Conservation (phyloP, 345 rosid species). For the Dipteronia sinensis region DNA sequence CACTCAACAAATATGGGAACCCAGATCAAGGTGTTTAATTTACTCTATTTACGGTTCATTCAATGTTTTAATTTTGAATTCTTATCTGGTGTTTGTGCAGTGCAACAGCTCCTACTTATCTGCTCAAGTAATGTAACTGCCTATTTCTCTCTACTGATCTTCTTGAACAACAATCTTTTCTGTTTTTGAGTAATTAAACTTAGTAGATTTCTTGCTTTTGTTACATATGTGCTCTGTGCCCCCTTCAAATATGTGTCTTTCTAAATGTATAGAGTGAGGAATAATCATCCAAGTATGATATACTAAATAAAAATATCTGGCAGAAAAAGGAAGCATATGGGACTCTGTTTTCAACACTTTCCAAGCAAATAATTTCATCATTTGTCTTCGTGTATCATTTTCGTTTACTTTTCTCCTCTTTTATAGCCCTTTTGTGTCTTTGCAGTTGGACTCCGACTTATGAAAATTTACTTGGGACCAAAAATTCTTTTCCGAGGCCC, state of each 20-base stretch:
- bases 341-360: not conserved
- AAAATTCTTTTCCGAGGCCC: slow-evolving; percentile 45
- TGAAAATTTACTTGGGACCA: slow-evolving; percentile 54
- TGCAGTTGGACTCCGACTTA: slow-evolving; percentile 58
- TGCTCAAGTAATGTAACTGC: not conserved
- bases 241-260: not conserved
- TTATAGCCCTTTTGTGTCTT: slow-evolving; percentile 8
- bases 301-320: not conserved
- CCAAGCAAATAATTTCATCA: not conserved
- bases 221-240: not conserved
- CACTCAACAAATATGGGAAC: slow-evolving; percentile 34
- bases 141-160: not conserved
- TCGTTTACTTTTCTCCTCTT: not conserved
- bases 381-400: not conserved
- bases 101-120: not conserved
- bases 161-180: not conserved
- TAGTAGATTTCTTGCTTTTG: not conserved
- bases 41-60: not conserved
- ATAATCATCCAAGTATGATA: not conserved
- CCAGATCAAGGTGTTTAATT: slow-evolving; percentile 44
- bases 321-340: too few relatives aligned
- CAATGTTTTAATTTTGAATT: not conserved
- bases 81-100: not conserved
- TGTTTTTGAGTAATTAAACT: not conserved
- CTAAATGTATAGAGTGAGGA: not conserved